Evolutionary conservation across 2,329 filamentous ascomycete genomes (phyloP), one percentile per base, ranked within the genome.

Genomic region (Microsporum audouinii): DNA sequence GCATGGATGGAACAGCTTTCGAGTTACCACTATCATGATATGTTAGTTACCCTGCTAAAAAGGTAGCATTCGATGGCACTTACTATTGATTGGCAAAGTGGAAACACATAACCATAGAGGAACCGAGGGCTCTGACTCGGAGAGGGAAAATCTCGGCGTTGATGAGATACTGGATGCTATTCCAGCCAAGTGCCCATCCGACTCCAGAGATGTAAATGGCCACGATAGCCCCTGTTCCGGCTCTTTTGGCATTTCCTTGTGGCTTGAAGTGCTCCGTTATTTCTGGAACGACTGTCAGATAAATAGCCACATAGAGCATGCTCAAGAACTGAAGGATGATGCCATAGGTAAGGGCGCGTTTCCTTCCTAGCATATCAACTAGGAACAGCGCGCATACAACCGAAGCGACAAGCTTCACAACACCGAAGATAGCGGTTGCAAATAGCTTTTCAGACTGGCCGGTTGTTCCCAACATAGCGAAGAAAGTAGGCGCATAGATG

Each of bases 351-450:
- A 82, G 72, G 0, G 79, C 73, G 12, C 78, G 72, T 73, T 89
- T 89, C 59, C 88, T 83, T 0, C 88, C 88, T 62, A 91, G 82
- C 61, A 85, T 82, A 66, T 91, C 88, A 66, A 91, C 86, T 1
- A 91, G 80, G 78, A 90, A 88, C 58, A 90, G 78, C 0, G 87
- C 87, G 70, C 87, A 90, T 34, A 82, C 66, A 17, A 90, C 70
- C 8, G 85, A 82, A 0, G 85, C 79, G 7, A 83, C 71, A 61
- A 91, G 82, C 70, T 91, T 91, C 65, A 89, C 80, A 47, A 89
- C 80, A 43, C 88, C 88, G 61, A 90, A 89, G 57, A 91, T 83
- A 5, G 83, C 86, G 0, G 86, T 89, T 33, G 87, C 82, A 57
- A 89, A 84, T 0, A 90, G 81, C 62, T 84, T 84, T 70, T 89